Conservation (phyloP, 2,329 filamentous ascomycete genomes). For the Apiospora marii region DNA sequence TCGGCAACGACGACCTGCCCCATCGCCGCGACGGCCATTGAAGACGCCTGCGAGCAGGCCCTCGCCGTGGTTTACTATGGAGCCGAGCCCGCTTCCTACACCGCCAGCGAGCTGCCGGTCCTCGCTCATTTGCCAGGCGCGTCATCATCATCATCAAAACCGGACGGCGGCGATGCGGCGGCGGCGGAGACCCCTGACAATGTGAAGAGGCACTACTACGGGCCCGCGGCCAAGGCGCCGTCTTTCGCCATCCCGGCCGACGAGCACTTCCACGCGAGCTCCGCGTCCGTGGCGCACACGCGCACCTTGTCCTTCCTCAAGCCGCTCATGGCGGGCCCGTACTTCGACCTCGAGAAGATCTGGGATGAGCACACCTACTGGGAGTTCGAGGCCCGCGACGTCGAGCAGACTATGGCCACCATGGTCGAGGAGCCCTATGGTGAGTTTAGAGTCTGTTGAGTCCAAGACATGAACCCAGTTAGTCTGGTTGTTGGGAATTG, state of each 20-base stretch:
- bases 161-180: background rate
- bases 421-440: slow-evolving; percentile 79
- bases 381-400: slow-evolving; percentile 74
- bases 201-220: slow-evolving; percentile 49
- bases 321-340: slow-evolving; percentile 66
- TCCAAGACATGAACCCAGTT: background rate
- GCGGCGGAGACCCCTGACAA: background rate
- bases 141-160: background rate
- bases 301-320: slow-evolving; percentile 72
- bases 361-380: slow-evolving; percentile 81
- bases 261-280: slow-evolving; percentile 56
- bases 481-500: background rate
- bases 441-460: background rate
- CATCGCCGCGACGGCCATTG: slow-evolving; percentile 32
- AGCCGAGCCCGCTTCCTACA: background rate
- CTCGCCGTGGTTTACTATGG: slow-evolving; percentile 35
- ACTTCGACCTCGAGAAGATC: slow-evolving; percentile 77
- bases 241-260: slow-evolving; percentile 60
- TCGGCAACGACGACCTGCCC: slow-evolving; percentile 23
- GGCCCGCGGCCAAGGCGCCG: slow-evolving; percentile 48
- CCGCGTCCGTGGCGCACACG: slow-evolving; percentile 70
- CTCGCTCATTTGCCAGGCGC: slow-evolving; percentile 29
- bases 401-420: slow-evolving; percentile 79
- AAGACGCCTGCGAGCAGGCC: slow-evolving; percentile 31
- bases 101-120: slow-evolving; percentile 24